Evolutionary conservation across 2,329 filamentous ascomycete species (phyloP), one percentile per base, ranked within the genome.

Genomic region (Dryadomyces sulphureus): DNA sequence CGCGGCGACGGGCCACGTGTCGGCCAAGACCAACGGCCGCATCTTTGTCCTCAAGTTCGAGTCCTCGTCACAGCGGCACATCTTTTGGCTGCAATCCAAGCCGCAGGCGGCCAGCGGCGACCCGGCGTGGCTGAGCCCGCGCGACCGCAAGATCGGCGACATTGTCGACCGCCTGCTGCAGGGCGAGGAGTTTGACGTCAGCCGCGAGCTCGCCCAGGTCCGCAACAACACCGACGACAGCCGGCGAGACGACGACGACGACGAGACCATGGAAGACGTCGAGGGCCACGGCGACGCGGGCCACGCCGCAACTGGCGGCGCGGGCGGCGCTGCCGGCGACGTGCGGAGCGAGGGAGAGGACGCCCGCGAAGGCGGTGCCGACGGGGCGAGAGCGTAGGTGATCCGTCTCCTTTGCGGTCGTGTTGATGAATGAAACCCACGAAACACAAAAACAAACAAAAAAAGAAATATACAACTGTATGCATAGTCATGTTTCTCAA

Each of bases 381-480:
- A 96, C 66, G 92, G 93, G 59, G 93, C 86, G 68, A 80, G 92
- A 95, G 92, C 90, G 92, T 98, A 96, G 90, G 93, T 98, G 62
- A 65, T 61, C 66, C 14, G 19, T 62, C 51, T 56, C 53, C 53
- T 53, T 55, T 54, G 54, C 53, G 38, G 45, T 40, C 5, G 7
- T 34, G 7, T 34, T 38, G 19, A 19, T 36, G 32, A 44, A 38
- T 24, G 8, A 19, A 27, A 34, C 1, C 22, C 17, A 20, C 22
- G 27, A 19, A 32, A 41, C 40, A 24, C 47, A 44, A 22, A 32
- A 41, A 21, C 6, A 14, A 34, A 36, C 30, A 4, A 35, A n/a
- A 43, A 43, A 41, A 43, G 41, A 41, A 41, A 36, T 27, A 5
- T 7, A 44, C 14, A 30, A 34, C 38, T 32, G 46, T 46, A 43